phyloP scores from a whole-genome alignment of 2,329 filamentous ascomycete genomes.

The Arthrinium puccinioides region DNA sequence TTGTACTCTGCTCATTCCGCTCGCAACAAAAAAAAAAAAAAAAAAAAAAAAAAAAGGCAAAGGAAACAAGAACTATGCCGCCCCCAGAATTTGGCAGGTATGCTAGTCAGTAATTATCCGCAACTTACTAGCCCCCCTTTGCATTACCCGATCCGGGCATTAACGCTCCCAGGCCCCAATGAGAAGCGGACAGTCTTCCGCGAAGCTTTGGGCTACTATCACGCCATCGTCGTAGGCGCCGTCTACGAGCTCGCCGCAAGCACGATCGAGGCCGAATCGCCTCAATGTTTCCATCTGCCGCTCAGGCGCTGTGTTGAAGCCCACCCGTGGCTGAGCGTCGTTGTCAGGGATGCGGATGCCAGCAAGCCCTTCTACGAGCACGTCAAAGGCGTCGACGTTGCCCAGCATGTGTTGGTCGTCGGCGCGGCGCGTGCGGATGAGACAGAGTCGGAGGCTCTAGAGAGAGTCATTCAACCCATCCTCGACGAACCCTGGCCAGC shows the following conservation, averaged over 20 bases:
- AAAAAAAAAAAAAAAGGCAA: background rate
- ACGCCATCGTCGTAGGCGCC: conserved; percentile 28
- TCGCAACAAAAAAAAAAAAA: background rate
- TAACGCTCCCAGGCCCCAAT: conserved; percentile 5
- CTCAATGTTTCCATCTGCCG: conserved; percentile 19
- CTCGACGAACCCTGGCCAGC: conserved; percentile 25
- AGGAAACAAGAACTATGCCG: background rate
- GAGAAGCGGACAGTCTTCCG: conserved; percentile 32
- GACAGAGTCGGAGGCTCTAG: conserved; percentile 11
- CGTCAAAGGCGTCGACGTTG: conserved; percentile 24
- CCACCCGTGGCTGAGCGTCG: conserved; percentile 28
- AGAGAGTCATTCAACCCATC: conserved; percentile 17
- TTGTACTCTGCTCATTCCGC: too few species aligned
- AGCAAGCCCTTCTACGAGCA: conserved; percentile 27
- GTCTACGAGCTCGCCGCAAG: conserved; percentile 19
- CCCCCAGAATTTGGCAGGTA: background rate
- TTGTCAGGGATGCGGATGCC: conserved; percentile 25
- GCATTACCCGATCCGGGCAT: background rate
- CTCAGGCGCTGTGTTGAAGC: conserved; percentile 28
- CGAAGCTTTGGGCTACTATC: conserved; percentile 31
- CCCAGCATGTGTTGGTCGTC: conserved; percentile 29
- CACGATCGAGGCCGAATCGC: conserved; percentile 9
- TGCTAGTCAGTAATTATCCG: background rate
- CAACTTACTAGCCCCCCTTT: background rate
- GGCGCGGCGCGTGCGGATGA: background rate